Percentiles rank a stretch among this genome's conserved stretches.
These are phyloP conservation scores for Cynanchum wilfordii DNA, from an alignment of 257 asterid species.

Conservation along the genomic window DNA sequence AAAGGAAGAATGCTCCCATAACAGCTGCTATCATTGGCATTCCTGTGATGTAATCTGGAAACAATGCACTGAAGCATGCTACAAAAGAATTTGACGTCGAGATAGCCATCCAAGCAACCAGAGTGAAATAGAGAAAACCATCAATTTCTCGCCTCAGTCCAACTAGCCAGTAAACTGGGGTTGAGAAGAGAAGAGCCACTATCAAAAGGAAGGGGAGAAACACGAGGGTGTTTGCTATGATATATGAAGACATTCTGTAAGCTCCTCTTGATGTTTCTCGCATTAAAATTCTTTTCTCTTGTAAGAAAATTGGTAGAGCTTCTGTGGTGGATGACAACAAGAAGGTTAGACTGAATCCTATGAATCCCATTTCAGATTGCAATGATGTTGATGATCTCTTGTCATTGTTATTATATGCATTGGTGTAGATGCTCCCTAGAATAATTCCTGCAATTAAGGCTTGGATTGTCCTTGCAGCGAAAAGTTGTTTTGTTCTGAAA, in stretches of 20 bases:
- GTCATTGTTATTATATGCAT: conserved; percentile 25
- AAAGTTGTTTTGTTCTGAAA: conserved; percentile 60
- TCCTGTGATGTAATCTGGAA: conserved; percentile 58
- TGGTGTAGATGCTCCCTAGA: conserved; percentile 55
- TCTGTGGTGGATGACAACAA: conserved; percentile 75
- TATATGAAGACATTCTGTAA: conserved; percentile 64
- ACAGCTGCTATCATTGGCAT: conserved; percentile 50
- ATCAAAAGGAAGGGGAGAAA: conserved; percentile 63
- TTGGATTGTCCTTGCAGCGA: conserved; percentile 50
- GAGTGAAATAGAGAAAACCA: conserved; percentile 48
- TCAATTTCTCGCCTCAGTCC: conserved; percentile 40
- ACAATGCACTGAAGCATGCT: conserved; percentile 53
- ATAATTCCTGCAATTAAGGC: conserved; percentile 57
- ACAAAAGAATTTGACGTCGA: conserved; percentile 67
- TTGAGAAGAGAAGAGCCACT: conserved; percentile 49
- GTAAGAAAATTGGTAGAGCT: conserved; percentile 77
- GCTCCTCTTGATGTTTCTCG: conserved; percentile 75
- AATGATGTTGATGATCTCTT: conserved; percentile 28
- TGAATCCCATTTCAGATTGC: conserved; percentile 65
- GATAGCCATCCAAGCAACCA: conserved; percentile 60
- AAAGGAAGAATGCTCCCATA: conserved; percentile 69
- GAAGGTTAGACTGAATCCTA: conserved; percentile 66
- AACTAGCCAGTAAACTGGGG: conserved; percentile 64
- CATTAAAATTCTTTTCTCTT: conserved; percentile 56
- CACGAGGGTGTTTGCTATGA: conserved; percentile 53